Percentiles rank a stretch among this genome's conserved stretches.
phyloP scores from a whole-genome alignment of 192 early-diverging fungal genomes.

The Coemansia asiatica region DNA sequence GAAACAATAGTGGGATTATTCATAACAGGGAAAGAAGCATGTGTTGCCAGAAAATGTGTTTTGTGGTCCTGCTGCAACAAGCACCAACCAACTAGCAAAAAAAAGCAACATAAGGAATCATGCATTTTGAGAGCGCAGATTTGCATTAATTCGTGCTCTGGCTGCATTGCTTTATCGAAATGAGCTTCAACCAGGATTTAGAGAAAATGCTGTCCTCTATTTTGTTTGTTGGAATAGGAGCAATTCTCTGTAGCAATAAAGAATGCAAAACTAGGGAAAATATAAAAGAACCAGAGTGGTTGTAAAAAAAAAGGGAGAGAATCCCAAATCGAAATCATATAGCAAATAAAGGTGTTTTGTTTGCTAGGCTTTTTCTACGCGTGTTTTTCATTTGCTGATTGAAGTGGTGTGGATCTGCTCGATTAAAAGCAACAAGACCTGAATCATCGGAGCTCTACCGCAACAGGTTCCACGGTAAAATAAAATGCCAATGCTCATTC shows the following conservation, averaged over 20 bases:
- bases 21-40: not conserved
- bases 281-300: too few species aligned
- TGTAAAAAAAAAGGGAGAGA: too few species aligned
- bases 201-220: too few species aligned
- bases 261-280: too few species aligned
- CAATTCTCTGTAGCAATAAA: too few species aligned
- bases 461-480: not conserved
- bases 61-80: not conserved
- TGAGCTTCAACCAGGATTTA: not conserved
- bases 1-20: not conserved
- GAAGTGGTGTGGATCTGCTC: not conserved
- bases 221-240: too few species aligned
- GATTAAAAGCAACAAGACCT: not conserved
- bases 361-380: too few species aligned
- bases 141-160: not conserved
- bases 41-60: not conserved
- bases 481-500: not conserved
- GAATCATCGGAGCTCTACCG: not conserved
- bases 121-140: slow-evolving; percentile 1
- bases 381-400: too few species aligned
- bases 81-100: not conserved
- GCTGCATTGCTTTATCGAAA: not conserved
- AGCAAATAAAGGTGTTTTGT: too few species aligned
- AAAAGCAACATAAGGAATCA: not conserved
- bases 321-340: too few species aligned